These are phyloP conservation scores for Pseudocercospora crystallina DNA, from an alignment of 2,329 filamentous ascomycete genomes.

Conservation along the genomic window DNA sequence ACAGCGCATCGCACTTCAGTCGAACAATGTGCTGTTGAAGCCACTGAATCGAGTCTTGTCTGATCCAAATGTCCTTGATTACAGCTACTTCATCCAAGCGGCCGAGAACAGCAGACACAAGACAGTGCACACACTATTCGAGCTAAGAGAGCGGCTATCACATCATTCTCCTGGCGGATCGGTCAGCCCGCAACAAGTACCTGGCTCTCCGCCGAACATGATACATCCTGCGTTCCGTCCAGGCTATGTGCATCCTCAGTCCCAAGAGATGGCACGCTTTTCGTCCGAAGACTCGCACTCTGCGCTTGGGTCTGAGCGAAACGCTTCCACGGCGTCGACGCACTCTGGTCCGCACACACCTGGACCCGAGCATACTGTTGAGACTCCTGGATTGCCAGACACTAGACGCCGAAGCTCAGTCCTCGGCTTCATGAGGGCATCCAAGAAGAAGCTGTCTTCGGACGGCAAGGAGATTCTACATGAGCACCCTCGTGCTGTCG, in stretches of 20 bases:
- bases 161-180: background rate
- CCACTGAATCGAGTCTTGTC: background rate
- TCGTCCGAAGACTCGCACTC: background rate
- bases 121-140: background rate
- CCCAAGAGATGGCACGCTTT: background rate
- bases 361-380: background rate
- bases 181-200: too few species aligned
- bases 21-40: constrained; percentile 16
- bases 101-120: background rate
- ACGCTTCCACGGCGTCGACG: background rate
- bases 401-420: constrained; percentile 1
- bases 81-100: background rate
- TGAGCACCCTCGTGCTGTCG: too few species aligned
- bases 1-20: constrained; percentile 27
- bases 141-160: background rate
- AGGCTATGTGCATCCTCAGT: background rate
- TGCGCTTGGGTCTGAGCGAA: background rate
- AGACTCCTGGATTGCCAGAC: background rate
- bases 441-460: too few species aligned
- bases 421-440: background rate
- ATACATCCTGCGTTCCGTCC: background rate
- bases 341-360: background rate
- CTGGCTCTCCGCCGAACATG: background rate
- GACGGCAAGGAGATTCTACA: too few species aligned
- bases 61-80: background rate